These are phyloP conservation scores for Jackrogersella multiformis DNA, from an alignment of 495 filamentous ascomycete genomes.

Conservation along the genomic window DNA sequence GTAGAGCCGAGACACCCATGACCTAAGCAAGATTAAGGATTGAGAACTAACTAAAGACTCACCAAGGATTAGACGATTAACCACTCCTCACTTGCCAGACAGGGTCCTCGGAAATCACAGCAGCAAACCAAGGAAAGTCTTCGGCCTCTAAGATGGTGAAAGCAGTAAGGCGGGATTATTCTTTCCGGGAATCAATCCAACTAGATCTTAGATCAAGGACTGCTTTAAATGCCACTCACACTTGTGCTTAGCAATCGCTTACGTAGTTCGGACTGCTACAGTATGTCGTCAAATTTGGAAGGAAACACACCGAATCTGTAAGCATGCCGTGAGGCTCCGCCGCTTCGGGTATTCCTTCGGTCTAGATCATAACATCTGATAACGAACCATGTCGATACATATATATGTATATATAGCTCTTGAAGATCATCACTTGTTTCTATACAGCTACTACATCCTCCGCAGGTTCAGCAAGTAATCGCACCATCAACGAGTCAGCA, in stretches of 20 bases:
- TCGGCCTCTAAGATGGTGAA: background rate
- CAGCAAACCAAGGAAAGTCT: background rate
- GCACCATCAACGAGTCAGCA: background rate
- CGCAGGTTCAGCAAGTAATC: background rate
- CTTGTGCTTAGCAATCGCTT: conserved; percentile 34
- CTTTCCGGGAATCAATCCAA: background rate
- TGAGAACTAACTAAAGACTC: too few relatives aligned
- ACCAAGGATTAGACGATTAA: background rate
- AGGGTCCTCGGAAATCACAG: background rate
- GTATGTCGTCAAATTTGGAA: conserved; percentile 8
- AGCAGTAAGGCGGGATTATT: conserved; percentile 3
- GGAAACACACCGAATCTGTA: background rate
- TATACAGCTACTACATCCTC: background rate
- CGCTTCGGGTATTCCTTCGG: conserved; percentile 5
- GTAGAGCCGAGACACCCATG: conserved; percentile 1
- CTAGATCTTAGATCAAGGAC: background rate
- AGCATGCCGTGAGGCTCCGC: background rate
- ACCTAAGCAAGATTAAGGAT: conserved; percentile 2
- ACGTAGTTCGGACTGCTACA: background rate
- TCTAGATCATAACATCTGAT: background rate
- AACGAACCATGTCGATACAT: background rate
- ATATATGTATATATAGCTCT: conserved; percentile 9
- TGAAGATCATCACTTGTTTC: background rate
- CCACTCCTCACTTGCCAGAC: background rate
- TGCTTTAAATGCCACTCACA: background rate